Evolutionary conservation across 495 filamentous ascomycete genomes (phyloP).

Genomic region (Tuber indicum): DNA sequence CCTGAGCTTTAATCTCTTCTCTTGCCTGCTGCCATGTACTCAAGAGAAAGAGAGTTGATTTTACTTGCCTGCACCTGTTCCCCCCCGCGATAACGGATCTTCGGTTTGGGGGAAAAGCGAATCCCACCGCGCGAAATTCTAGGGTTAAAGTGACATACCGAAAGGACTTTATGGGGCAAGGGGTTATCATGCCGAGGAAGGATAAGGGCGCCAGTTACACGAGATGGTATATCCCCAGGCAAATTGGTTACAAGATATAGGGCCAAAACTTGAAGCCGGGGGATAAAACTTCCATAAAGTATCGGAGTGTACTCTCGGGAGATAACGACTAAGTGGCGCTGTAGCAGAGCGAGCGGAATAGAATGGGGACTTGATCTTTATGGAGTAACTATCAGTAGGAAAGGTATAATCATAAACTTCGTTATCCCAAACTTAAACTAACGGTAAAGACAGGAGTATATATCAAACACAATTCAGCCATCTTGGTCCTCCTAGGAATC

Average conservation of each 20-base stretch:
- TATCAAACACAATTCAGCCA: too few species aligned
- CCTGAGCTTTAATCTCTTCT: slow-evolving; percentile 5
- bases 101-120: neutral
- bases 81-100: slow-evolving; percentile 1
- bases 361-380: too few species aligned
- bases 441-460: too few species aligned
- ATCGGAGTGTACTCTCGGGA: neutral
- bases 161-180: slow-evolving; percentile 3
- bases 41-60: neutral
- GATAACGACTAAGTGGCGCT: too few species aligned
- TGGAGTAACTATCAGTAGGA: too few species aligned
- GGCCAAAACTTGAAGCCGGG: slow-evolving; percentile 2
- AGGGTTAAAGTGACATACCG: slow-evolving; percentile 16
- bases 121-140: slow-evolving; percentile 14
- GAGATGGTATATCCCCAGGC: neutral
- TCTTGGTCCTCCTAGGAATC: too few species aligned
- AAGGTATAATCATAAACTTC: too few species aligned
- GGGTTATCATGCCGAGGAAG: slow-evolving; percentile 5
- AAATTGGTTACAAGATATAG: neutral
- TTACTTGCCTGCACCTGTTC: neutral
- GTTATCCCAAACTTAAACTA: too few species aligned
- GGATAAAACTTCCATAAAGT: slow-evolving; percentile 8
- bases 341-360: too few species aligned
- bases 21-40: neutral
- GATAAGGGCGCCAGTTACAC: neutral